Conservation (phyloP, 2,329 filamentous ascomycete species). For the Aspergillus japonicus region DNA sequence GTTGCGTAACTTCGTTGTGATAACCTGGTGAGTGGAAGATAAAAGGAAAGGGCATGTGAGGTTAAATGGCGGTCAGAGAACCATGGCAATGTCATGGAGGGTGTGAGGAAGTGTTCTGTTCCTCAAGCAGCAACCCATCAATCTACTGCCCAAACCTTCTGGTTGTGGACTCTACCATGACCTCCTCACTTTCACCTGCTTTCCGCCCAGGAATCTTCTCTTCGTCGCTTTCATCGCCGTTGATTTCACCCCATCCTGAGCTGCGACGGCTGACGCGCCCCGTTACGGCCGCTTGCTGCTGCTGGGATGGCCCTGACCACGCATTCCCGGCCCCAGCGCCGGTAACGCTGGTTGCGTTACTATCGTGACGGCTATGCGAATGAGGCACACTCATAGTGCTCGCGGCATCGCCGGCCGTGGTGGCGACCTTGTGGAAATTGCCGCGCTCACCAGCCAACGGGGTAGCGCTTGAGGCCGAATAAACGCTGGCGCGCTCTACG, state of each 20-base stretch:
- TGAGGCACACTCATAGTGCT: slow-evolving; percentile 76
- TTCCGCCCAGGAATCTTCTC: slow-evolving; percentile 24
- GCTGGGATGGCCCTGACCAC: slow-evolving; percentile 43
- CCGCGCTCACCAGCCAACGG: slow-evolving; percentile 68
- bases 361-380: slow-evolving; percentile 78
- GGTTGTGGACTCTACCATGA: not conserved
- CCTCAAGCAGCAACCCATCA: not conserved
- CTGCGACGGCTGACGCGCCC: slow-evolving; percentile 44
- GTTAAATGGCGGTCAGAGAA: not conserved
- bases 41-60: not conserved
- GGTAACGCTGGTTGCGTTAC: slow-evolving; percentile 70
- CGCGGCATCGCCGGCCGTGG: slow-evolving; percentile 61
- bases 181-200: slow-evolving; percentile 1
- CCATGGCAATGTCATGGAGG: not conserved
- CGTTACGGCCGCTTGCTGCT: slow-evolving; percentile 29
- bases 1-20: slow-evolving; percentile 13
- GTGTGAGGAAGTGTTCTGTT: not conserved
- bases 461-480: slow-evolving; percentile 69
- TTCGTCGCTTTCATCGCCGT: slow-evolving; percentile 37
- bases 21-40: not conserved
- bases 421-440: slow-evolving; percentile 64
- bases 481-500: slow-evolving; percentile 65
- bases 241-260: slow-evolving; percentile 47
- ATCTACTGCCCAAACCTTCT: not conserved
- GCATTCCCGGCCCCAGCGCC: slow-evolving; percentile 55